Conservation (phyloP, 2,329 filamentous ascomycete species). For the Emergomyces orientalis region DNA sequence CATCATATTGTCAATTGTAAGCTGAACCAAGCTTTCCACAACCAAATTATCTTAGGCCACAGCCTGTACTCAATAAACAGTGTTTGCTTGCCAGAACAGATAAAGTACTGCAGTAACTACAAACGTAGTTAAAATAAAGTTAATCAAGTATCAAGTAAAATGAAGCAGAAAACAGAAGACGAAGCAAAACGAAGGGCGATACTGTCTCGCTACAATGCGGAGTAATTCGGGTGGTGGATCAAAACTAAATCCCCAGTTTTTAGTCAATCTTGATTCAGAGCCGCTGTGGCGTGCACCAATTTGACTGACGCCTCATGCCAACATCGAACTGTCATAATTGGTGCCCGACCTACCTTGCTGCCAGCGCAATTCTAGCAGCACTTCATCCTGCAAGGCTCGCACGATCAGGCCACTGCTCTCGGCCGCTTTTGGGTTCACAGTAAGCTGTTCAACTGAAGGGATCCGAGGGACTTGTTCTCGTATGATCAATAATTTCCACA, state of each 20-base stretch:
- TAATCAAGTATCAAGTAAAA: no score
- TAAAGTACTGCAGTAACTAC: no score
- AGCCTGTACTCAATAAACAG: no score
- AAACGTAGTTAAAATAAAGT: no score
- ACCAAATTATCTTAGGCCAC: no score
- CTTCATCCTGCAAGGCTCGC: background rate
- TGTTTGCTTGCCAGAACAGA: no score
- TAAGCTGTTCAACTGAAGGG: background rate
- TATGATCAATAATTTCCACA: no score
- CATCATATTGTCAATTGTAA: background rate
- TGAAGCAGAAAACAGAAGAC: no score
- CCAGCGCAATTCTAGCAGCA: background rate
- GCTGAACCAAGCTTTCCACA: no score
- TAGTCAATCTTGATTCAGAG: background rate
- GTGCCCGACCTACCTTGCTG: background rate
- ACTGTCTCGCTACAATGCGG: background rate
- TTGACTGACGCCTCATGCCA: background rate
- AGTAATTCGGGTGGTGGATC: background rate
- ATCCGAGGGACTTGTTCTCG: no score
- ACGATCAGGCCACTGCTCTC: background rate
- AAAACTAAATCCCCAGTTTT: background rate
- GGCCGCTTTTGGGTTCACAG: background rate
- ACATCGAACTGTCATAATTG: background rate
- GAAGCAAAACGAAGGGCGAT: background rate
- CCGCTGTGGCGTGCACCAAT: background rate